Evolutionary conservation across 148 eudicot genomes (phyloP), one percentile per base, ranked within the genome.

Genomic region (Nepenthes mirabilis): DNA sequence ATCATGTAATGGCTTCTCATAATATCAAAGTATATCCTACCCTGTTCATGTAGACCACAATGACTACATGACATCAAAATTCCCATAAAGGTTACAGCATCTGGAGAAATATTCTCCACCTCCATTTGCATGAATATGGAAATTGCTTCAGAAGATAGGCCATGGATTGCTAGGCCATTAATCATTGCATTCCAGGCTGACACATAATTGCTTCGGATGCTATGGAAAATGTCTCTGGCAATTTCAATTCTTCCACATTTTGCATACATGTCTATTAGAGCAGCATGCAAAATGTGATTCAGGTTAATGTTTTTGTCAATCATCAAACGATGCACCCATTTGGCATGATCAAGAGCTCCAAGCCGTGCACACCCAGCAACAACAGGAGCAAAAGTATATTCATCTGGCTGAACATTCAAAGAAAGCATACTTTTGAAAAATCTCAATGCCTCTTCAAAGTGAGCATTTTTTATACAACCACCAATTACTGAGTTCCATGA

Each of bases 171-270:
- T 52, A 83, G 43, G 34, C 86, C 93, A 69, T 72, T 79, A 64
- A 85, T 75, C 87, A 85, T 75, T 5, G 89, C 77, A 73, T 86
- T 86, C 86, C 86, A 86, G 52, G 79, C 60, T 40, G 84, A 83
- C 58, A 77, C 77, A 47, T 73, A 67, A 36, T 65, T 70, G 34
- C 59, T 70, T 57, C 12, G 49, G 57, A 63, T 57, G n/a, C 61
- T 47, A 14, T 52, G 49, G 32, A 85, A 85, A 58, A 83, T 58
- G 1, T 70, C 66, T 69, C 69, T 80, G 11, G 93, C 85, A 14
- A 69, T 52, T 35, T 75, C 89, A 71, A 86, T 73, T 71, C 73
- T 74, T 54, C 94, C 94, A 68, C 89, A 86, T 70, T 74, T 83
- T 51, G 94, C 80, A 68, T 80, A 86, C 89, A 83, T 82, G 65